Conservation (phyloP, 2,329 filamentous ascomycete genomes). For the Paraphaeosphaeria sporulosa region DNA sequence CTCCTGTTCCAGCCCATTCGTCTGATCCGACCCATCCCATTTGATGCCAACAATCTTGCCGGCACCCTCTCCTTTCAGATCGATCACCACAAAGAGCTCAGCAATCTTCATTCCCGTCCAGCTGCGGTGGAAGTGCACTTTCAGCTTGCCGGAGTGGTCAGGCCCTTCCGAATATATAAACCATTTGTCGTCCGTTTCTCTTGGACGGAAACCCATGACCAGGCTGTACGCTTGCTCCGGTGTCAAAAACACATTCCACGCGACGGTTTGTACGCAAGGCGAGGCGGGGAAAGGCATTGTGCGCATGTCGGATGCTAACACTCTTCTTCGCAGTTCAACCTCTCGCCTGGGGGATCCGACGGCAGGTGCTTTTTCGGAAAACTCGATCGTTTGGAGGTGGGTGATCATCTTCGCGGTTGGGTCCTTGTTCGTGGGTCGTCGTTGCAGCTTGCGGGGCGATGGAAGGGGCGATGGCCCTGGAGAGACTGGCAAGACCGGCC, state of each 20-base stretch:
- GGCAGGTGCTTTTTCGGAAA: conserved; percentile 10
- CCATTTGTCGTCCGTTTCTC: conserved; percentile 39
- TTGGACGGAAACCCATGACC: conserved; percentile 38
- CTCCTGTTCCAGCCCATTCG: conserved; percentile 35
- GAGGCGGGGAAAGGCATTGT: conserved; percentile 29
- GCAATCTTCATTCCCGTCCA: conserved; percentile 45
- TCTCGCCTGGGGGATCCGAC: background rate
- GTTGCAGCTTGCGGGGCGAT: conserved; percentile 9
- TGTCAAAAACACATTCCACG: conserved; percentile 44
- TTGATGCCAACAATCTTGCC: conserved; percentile 47
- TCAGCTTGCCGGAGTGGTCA: conserved; percentile 41
- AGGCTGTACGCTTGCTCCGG: conserved; percentile 39
- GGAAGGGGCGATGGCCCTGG: background rate
- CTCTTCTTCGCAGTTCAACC: conserved; percentile 5
- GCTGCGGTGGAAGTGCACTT: conserved; percentile 44
- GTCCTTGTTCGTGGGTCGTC: background rate
- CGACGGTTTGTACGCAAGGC: conserved; percentile 22
- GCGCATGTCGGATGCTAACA: conserved; percentile 24
- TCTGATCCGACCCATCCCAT: conserved; percentile 41
- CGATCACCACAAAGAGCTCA: conserved; percentile 44
- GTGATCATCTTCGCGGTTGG: conserved; percentile 3
- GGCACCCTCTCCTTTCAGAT: conserved; percentile 43
- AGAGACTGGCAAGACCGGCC: background rate
- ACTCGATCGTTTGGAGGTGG: conserved; percentile 12
- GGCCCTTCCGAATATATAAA: conserved; percentile 47